Percentiles rank a stretch among this genome's conserved stretches.
Evolutionary conservation across 768 basidiomycete genomes (phyloP).

Genomic region (Daedaleopsis nitida): DNA sequence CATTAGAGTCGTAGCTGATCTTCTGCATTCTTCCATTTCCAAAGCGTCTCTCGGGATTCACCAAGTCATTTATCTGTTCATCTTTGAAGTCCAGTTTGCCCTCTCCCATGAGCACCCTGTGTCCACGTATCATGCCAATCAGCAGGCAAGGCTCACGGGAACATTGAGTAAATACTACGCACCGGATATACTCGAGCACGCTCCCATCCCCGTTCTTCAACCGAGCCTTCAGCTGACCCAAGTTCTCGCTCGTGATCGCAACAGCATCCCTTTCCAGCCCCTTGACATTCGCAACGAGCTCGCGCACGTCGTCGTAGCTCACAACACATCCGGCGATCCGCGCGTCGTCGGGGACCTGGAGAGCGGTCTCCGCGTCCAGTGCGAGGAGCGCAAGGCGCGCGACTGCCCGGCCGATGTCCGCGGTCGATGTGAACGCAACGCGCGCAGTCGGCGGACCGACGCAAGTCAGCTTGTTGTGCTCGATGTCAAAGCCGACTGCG

Average conservation of each 20-base stretch:
- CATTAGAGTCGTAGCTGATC: slow-evolving; percentile 6
- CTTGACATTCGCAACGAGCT: slow-evolving; percentile 1
- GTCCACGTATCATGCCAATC: background rate
- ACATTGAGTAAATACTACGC: too few relatives aligned
- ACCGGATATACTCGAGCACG: too few relatives aligned
- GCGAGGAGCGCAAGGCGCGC: slow-evolving; percentile 22
- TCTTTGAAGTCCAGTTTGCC: slow-evolving; percentile 23
- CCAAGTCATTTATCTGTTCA: slow-evolving; percentile 23
- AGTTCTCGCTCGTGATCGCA: slow-evolving; percentile 4
- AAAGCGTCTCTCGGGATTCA: slow-evolving; percentile 23
- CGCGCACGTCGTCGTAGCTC: slow-evolving; percentile 15
- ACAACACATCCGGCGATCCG: slow-evolving; percentile 20
- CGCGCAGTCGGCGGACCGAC: slow-evolving; percentile 16
- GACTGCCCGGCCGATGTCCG: slow-evolving; percentile 21
- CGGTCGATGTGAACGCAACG: slow-evolving; percentile 16
- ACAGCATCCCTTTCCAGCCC: background rate
- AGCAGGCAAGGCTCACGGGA: too few relatives aligned
- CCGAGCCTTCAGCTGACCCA: background rate
- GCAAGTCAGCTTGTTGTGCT: slow-evolving; percentile 6
- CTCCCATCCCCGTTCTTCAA: background rate
- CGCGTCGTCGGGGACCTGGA: slow-evolving; percentile 20
- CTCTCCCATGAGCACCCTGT: slow-evolving; percentile 21
- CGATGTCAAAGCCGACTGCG: slow-evolving; percentile 23
- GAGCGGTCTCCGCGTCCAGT: background rate
- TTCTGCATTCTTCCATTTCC: slow-evolving; percentile 26